phyloP scores from a whole-genome alignment of 225 moss, liverwort and hornwort species.

The Polytrichum commune region DNA sequence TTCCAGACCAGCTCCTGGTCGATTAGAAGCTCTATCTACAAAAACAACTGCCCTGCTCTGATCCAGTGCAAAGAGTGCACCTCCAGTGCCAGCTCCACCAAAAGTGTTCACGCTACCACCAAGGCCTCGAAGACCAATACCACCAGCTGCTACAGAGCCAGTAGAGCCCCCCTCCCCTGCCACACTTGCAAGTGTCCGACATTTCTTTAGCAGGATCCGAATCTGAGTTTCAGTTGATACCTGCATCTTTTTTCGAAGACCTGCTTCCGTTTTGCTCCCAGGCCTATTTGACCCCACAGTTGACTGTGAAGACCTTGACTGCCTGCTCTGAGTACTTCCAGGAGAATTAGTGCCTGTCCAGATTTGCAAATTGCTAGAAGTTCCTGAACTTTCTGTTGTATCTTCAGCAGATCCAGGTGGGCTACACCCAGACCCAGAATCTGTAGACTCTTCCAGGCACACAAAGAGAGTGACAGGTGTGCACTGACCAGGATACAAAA shows the following conservation, averaged over 20 bases:
- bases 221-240: constrained; percentile 77
- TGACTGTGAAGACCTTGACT: constrained; percentile 43
- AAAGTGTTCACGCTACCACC: constrained; percentile 55
- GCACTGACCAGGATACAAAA: constrained; percentile 95
- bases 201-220: constrained; percentile 84
- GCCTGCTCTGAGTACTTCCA: constrained; percentile 39
- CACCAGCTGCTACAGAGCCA: constrained; percentile 61
- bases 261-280: constrained; percentile 66
- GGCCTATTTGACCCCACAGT: constrained; percentile 39
- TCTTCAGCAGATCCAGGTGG: constrained; percentile 36
- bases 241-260: constrained; percentile 80
- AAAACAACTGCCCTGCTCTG: constrained; percentile 84
- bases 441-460: constrained; percentile 72
- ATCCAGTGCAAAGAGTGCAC: constrained; percentile 89
- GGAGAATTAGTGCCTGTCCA: constrained; percentile 41
- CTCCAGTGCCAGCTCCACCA: constrained; percentile 75
- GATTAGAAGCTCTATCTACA: constrained; percentile 67
- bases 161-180: constrained; percentile 74
- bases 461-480: constrained; percentile 93
- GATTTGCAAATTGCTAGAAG: constrained; percentile 30
- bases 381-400: constrained; percentile 28
- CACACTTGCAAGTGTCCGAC: constrained; percentile 79
- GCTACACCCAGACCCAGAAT: constrained; percentile 32
- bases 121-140: constrained; percentile 69
- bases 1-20: constrained; percentile 68